Conservation (phyloP, 371 early-diverging fungal genomes). For the Saksenaea oblongispora region DNA sequence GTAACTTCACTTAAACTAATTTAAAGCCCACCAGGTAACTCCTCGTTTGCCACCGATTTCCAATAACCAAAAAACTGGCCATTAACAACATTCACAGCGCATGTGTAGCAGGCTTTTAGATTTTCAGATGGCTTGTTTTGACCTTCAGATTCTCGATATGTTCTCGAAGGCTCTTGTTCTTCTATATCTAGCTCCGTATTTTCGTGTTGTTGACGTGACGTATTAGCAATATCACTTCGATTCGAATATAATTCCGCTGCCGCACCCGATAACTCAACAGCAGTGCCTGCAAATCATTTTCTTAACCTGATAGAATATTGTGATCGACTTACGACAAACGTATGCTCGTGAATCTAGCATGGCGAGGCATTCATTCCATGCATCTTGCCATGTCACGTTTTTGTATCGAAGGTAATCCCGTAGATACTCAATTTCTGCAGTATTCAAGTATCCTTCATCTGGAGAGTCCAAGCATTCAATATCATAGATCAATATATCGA, state of each 20-base stretch:
- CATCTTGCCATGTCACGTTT: slow-evolving; percentile 12
- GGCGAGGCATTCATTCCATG: slow-evolving; percentile 18
- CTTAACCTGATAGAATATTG: background rate
- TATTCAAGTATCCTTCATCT: slow-evolving; percentile 24
- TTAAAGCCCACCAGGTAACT: background rate
- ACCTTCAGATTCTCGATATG: slow-evolving; percentile 1
- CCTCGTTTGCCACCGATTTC: slow-evolving; percentile 3
- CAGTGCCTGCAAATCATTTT: background rate
- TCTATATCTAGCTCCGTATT: background rate
- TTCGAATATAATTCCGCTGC: background rate
- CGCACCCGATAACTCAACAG: background rate
- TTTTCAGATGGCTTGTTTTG: slow-evolving; percentile 17
- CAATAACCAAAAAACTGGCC: slow-evolving; percentile 31
- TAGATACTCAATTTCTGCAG: slow-evolving; percentile 12
- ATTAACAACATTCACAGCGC: slow-evolving; percentile 25
- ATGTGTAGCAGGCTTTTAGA: slow-evolving; percentile 27
- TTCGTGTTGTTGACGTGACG: background rate
- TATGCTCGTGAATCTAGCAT: slow-evolving; percentile 17
- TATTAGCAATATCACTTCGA: background rate
- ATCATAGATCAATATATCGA: slow-evolving; percentile 1
- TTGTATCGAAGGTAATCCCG: background rate
- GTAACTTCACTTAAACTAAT: too few relatives aligned
- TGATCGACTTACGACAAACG: slow-evolving; percentile 14
- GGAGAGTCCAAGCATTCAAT: slow-evolving; percentile 8
- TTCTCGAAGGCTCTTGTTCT: background rate